A percentile compares a stretch with the other conserved stretches of the same genome.
Evolutionary conservation across 495 filamentous ascomycete genomes (phyloP).

Genomic region (Jackrogersella minutella): DNA sequence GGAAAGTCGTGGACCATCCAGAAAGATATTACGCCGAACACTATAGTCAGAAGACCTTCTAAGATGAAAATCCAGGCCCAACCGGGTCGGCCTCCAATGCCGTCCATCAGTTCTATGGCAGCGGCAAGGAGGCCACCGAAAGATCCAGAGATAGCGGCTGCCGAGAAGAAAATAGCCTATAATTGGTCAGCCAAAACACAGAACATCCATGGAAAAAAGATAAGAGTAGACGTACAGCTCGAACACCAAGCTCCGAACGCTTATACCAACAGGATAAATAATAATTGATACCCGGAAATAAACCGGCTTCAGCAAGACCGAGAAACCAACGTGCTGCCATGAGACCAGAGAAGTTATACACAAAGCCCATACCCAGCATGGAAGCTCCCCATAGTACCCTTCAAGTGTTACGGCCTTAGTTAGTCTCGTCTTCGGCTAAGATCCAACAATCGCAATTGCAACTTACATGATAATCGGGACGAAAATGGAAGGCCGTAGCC

Average conservation of each 20-base stretch:
- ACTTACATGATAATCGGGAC: conserved; percentile 77
- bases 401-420: conserved; percentile 34
- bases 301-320: conserved; percentile 82
- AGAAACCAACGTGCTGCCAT: conserved; percentile 88
- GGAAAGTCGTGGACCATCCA: conserved; percentile 94
- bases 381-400: conserved; percentile 73
- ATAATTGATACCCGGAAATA: conserved; percentile 88
- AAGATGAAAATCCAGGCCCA: conserved; percentile 91
- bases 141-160: conserved; percentile 82
- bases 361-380: conserved; percentile 86
- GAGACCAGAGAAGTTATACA: conserved; percentile 78
- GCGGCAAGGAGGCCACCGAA: conserved; percentile 86
- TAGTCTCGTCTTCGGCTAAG: neutral
- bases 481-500: conserved; percentile 62
- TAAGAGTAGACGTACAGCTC: conserved; percentile 41
- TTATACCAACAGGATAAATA: conserved; percentile 90
- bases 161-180: conserved; percentile 87
- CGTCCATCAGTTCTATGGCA: conserved; percentile 78
- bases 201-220: too few species aligned
- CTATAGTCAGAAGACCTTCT: conserved; percentile 77
- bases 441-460: conserved; percentile 38
- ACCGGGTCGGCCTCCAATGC: conserved; percentile 68
- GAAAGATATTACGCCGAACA: conserved; percentile 77
- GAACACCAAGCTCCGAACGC: conserved; percentile 77
- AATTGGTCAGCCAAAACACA: neutral